Percentiles rank a stretch among this genome's conserved stretches.
phyloP scores from a whole-genome alignment of 495 filamentous ascomycete genomes.

The Penicillium herquei region DNA sequence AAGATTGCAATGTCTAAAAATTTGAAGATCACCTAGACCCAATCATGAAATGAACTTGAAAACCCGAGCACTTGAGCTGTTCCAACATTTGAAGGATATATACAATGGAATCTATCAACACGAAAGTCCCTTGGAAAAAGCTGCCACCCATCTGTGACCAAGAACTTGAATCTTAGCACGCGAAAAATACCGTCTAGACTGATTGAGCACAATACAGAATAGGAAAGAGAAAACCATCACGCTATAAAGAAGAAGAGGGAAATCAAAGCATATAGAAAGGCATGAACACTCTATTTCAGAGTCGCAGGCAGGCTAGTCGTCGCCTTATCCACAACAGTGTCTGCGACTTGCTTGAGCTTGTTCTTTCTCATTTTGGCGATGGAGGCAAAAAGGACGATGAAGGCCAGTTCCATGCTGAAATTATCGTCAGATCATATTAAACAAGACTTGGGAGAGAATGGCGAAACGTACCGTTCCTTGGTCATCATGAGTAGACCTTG shows the following conservation, averaged over 20 bases:
- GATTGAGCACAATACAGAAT: neutral
- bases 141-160: no score
- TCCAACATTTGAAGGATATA: no score
- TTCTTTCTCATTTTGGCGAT: slow-evolving; percentile 66
- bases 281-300: slow-evolving; percentile 35
- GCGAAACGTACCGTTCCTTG: slow-evolving; percentile 77
- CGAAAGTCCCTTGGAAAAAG: no score
- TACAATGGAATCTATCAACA: no score
- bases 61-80: no score
- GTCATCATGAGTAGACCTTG: slow-evolving; percentile 99
- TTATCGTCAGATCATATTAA: slow-evolving; percentile 29
- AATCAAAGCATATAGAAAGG: slow-evolving; percentile 9
- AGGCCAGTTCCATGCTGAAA: slow-evolving; percentile 80
- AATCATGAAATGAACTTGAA: neutral
- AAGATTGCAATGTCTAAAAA: no score
- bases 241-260: slow-evolving; percentile 18
- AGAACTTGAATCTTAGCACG: no score
- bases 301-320: slow-evolving; percentile 46
- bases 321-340: slow-evolving; percentile 36
- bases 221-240: slow-evolving; percentile 20
- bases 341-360: slow-evolving; percentile 67
- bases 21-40: no score
- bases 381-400: slow-evolving; percentile 83
- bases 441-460: slow-evolving; percentile 1
- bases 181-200: slow-evolving; percentile 10